Conservation (phyloP, 305 asterid species). For the Rubia balearica region DNA sequence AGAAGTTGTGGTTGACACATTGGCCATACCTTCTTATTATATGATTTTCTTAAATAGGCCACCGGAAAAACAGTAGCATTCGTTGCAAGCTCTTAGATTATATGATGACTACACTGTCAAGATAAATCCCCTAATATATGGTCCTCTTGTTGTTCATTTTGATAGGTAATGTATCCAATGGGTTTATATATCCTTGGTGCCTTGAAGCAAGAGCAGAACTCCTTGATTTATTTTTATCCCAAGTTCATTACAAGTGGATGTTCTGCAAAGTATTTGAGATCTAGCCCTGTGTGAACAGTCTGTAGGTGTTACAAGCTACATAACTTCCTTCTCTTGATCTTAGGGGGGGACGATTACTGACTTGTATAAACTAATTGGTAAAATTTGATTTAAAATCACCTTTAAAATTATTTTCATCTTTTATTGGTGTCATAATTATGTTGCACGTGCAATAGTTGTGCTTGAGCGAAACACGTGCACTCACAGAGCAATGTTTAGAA, state of each 20-base stretch:
- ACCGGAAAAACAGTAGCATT: slow-evolving; percentile 90
- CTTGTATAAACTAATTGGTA: slow-evolving; percentile 46
- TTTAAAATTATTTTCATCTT: too few species aligned
- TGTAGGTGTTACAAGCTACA: slow-evolving; percentile 60
- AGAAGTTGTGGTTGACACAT: slow-evolving; percentile 52
- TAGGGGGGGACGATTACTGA: slow-evolving; percentile 54
- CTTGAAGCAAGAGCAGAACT: slow-evolving; percentile 94
- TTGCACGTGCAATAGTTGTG: too few species aligned
- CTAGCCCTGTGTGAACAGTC: slow-evolving; percentile 75
- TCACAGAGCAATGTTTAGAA: too few species aligned
- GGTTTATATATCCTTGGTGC: slow-evolving; percentile 72
- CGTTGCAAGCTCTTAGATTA: slow-evolving; percentile 76
- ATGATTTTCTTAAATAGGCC: slow-evolving; percentile 30
- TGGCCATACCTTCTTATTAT: slow-evolving; percentile 49
- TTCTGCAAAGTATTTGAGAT: slow-evolving; percentile 39
- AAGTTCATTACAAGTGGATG: slow-evolving; percentile 40
- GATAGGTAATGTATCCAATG: slow-evolving; percentile 88
- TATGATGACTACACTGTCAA: slow-evolving; percentile 83
- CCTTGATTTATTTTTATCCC: slow-evolving; percentile 78
- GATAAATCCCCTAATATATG: slow-evolving; percentile 83
- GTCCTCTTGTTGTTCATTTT: slow-evolving; percentile 90
- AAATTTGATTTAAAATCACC: slow-evolving; percentile 11
- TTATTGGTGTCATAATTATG: too few species aligned
- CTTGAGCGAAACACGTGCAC: too few species aligned
- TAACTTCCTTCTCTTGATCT: slow-evolving; percentile 58